phyloP scores from a whole-genome alignment of 805 yeast genomes.

The Candida wancherniae region DNA sequence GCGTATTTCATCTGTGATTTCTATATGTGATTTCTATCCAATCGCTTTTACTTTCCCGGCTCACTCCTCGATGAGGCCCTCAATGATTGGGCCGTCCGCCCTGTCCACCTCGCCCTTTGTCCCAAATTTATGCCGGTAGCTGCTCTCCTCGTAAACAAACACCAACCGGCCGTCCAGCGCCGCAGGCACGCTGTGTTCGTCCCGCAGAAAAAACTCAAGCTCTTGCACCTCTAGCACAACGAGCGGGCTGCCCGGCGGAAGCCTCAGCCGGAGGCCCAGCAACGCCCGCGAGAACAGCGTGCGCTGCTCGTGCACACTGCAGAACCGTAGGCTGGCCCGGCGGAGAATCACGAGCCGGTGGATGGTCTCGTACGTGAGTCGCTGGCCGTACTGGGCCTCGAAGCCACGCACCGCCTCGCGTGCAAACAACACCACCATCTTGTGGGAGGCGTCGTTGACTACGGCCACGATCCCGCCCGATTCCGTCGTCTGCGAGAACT shows the following conservation, averaged over 20 bases:
- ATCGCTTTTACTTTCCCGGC: no score
- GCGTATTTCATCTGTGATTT: no score
- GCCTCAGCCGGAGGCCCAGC: neutral
- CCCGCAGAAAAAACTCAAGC: conserved; percentile 29
- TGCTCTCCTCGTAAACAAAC: conserved; percentile 22
- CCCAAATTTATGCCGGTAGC: conserved; percentile 9
- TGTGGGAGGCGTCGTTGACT: conserved; percentile 29
- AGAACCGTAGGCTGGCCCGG: conserved; percentile 25
- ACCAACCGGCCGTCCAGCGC: conserved; percentile 18
- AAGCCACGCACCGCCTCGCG: conserved; percentile 23
- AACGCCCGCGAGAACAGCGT: conserved; percentile 2
- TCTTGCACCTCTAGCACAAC: conserved; percentile 27
- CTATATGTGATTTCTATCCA: no score
- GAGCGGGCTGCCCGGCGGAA: conserved; percentile 11
- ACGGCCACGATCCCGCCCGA: conserved; percentile 25
- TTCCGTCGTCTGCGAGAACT: conserved; percentile 20
- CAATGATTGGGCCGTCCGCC: no score
- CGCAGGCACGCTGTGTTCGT: conserved; percentile 21
- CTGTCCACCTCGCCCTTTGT: neutral
- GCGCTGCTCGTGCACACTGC: conserved; percentile 2
- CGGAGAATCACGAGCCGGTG: conserved; percentile 25
- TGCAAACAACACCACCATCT: conserved; percentile 27
- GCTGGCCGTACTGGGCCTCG: conserved; percentile 27
- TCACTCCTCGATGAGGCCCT: no score
- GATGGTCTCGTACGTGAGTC: conserved; percentile 31